phyloP scores from a whole-genome alignment of 2,329 filamentous ascomycete species.

The Arthrobotrys megalospora region DNA sequence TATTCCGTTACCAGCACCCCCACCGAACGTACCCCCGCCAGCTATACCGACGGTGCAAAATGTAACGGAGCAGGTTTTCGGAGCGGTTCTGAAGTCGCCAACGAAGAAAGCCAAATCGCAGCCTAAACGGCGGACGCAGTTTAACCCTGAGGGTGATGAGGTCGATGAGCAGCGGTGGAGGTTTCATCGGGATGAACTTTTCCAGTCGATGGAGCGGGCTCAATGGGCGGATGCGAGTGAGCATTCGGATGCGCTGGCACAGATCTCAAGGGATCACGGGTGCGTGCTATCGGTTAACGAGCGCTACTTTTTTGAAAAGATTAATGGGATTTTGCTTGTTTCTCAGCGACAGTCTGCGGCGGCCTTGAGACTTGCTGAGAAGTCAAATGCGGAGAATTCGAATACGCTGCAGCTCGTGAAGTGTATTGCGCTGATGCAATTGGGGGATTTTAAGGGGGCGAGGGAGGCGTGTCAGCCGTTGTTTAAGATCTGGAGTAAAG shows the following conservation, averaged over 20 bases:
- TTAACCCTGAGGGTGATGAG: constrained; percentile 57
- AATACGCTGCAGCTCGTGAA: constrained; percentile 58
- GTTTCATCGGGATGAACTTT: constrained; percentile 58
- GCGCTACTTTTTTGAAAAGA: constrained; percentile 60
- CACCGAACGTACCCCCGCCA: constrained; percentile 1
- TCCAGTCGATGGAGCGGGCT: constrained; percentile 52
- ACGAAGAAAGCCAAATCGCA: constrained; percentile 37
- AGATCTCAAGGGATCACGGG: constrained; percentile 57
- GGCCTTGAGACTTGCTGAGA: constrained; percentile 54
- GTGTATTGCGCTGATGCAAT: constrained; percentile 57
- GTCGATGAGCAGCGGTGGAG: constrained; percentile 59
- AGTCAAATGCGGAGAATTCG: constrained; percentile 50
- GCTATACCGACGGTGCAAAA: constrained; percentile 13
- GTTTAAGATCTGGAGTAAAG: constrained; percentile 58
- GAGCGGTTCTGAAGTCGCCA: constrained; percentile 51
- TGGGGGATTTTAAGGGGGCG: constrained; percentile 55
- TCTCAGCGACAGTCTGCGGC: constrained; percentile 55
- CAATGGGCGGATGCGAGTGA: constrained; percentile 57
- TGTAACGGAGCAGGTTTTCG: constrained; percentile 44
- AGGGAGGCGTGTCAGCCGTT: constrained; percentile 57
- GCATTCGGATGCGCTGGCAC: constrained; percentile 53
- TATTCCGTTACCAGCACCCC: constrained; percentile 21
- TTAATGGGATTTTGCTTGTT: constrained; percentile 58
- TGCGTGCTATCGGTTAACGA: constrained; percentile 58
- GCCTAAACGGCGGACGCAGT: constrained; percentile 46